These are phyloP conservation scores for Geosmithia flava DNA, from an alignment of 2,329 filamentous ascomycete species.

Conservation along the genomic window DNA sequence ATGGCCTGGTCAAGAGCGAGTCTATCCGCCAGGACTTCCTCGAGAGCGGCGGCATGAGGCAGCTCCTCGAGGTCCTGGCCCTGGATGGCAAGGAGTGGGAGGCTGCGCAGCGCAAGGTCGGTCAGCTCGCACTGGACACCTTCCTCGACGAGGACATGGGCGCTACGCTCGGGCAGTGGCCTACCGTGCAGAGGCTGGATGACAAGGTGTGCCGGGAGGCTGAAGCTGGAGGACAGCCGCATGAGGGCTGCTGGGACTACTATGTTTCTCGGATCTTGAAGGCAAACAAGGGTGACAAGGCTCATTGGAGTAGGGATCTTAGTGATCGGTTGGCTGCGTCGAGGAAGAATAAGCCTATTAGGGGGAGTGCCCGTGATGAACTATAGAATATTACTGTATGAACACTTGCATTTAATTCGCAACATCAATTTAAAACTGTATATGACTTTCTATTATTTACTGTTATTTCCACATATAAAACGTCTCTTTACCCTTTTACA, in stretches of 20 bases:
- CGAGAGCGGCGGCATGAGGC: constrained; percentile 35
- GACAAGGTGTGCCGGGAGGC: constrained; percentile 22
- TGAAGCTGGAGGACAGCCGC: constrained; percentile 10
- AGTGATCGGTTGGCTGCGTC: constrained; percentile 18
- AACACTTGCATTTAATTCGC: too few relatives aligned
- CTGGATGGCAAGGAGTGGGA: constrained; percentile 35
- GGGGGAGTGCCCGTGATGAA: constrained; percentile 11
- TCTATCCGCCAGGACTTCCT: constrained; percentile 44
- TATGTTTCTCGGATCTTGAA: constrained; percentile 28
- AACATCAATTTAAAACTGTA: too few relatives aligned
- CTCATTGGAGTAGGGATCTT: constrained; percentile 34
- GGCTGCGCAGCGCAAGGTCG: constrained; percentile 38
- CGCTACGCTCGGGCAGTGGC: constrained; percentile 44
- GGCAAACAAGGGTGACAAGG: constrained; percentile 19
- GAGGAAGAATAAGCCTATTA: constrained; percentile 12
- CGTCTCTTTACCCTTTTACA: too few relatives aligned
- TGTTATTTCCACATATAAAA: too few relatives aligned
- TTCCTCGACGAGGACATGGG: constrained; percentile 57
- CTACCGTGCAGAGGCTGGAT: constrained; percentile 19
- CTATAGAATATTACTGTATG: constrained; percentile 13
- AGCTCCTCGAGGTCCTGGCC: constrained; percentile 39
- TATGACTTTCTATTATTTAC: too few relatives aligned
- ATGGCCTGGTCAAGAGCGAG: constrained; percentile 41
- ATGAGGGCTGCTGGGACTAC: constrained; percentile 48
- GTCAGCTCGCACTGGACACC: constrained; percentile 47